Evolutionary conservation across 176 grass and related monocot species (phyloP).

Genomic region (Zizania latifolia): DNA sequence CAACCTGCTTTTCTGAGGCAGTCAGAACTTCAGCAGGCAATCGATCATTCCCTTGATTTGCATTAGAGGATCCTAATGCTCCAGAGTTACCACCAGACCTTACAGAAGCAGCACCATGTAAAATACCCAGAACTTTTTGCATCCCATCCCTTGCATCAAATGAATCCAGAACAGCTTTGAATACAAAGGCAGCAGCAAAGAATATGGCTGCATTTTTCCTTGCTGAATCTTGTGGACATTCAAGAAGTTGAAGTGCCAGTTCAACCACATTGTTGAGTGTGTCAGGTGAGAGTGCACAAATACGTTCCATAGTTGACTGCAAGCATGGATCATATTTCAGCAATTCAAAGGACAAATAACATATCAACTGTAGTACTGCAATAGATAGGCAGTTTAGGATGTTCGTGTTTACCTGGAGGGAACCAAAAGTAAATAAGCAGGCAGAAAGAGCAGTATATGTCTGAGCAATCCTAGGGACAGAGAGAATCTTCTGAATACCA

Average conservation of each 20-base stretch:
- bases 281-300: constrained; percentile 70
- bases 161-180: constrained; percentile 89
- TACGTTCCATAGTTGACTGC: constrained; percentile 92
- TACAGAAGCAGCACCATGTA: constrained; percentile 66
- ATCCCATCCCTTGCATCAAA: constrained; percentile 83
- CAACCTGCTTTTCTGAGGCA: constrained; percentile 87
- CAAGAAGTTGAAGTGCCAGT: constrained; percentile 82
- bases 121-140: constrained; percentile 79
- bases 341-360: not conserved
- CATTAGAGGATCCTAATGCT: constrained; percentile 48
- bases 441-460: constrained; percentile 81
- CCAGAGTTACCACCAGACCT: constrained; percentile 70
- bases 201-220: constrained; percentile 89
- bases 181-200: constrained; percentile 92
- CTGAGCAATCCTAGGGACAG: constrained; percentile 58
- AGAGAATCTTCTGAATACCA: constrained; percentile 93
- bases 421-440: constrained; percentile 93
- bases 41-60: constrained; percentile 52
- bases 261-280: constrained; percentile 78
- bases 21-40: constrained; percentile 64
- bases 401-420: constrained; percentile 71
- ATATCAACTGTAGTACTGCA: constrained; percentile 3
- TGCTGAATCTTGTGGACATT: constrained; percentile 76
- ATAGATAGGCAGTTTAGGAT: not conserved
- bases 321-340: constrained; percentile 22